Evolutionary conservation across 768 basidiomycete genomes (phyloP), one percentile per base, ranked within the genome.

Genomic region (Cyathus striatus): DNA sequence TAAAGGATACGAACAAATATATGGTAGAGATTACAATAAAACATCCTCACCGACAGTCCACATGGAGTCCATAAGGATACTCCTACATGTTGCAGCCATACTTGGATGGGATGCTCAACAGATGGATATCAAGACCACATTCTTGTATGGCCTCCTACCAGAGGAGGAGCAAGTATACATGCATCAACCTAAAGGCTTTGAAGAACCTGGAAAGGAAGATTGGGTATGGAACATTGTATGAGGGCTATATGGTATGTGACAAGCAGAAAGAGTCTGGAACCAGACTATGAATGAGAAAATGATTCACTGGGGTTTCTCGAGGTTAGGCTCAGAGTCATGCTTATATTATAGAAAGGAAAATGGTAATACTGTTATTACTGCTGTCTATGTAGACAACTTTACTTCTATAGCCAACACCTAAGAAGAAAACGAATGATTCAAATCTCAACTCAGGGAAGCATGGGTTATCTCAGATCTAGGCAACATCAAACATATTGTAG

Each of bases 71-170:
- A n/a, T n/a, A n/a, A n/a, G n/a, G n/a, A n/a, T 64, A 3, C 48
- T 75, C 2, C 51, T 68, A 0, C 63, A 69, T 17, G 43, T 72
- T 5, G 66, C 63, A 0, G 65, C 65, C 0, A 3, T 43, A 0
- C 35, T 56, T 0, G 62, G 59, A 25, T 72, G 61, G 65, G n/a
- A n/a, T n/a, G n/a, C n/a, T n/a, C n/a, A n/a, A n/a, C n/a, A n/a
- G n/a, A n/a, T n/a, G n/a, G n/a, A 73, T 48, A 54, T 72, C 21
- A 69, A 67, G 24, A 67, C 62, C 0, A 64, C 68, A 0, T 73
- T 64, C 49, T 58, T 72, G 1, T 53, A 71, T 47, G 61, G 66
- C 3, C 39, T 50, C 1, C 48, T 66, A 1, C n/a, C n/a, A n/a
- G n/a, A n/a, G n/a, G n/a, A n/a, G n/a, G n/a, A n/a, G n/a, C n/a